A percentile compares a stretch with the other conserved stretches of the same genome.
These are phyloP conservation scores for Verticillium alfalfae DNA, from an alignment of 2,329 filamentous ascomycete genomes.

Conservation along the genomic window DNA sequence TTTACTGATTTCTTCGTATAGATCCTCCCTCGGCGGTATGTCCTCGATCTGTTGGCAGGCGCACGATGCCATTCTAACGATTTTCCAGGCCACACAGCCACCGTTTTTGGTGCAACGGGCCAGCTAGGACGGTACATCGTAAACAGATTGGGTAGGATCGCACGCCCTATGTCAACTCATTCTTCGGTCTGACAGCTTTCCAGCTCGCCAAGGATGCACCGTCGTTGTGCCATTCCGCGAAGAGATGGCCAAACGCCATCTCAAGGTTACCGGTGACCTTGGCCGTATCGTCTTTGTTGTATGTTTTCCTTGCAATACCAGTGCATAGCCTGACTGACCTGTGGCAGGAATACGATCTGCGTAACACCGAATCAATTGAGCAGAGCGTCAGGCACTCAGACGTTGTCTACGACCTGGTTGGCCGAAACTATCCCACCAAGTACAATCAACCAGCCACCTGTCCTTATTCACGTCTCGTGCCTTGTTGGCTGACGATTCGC, in stretches of 20 bases:
- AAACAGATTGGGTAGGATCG: slow-evolving; percentile 69
- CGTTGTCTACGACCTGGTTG: slow-evolving; percentile 93
- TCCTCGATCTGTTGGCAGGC: background rate
- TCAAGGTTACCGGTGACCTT: slow-evolving; percentile 93
- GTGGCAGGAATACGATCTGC: slow-evolving; percentile 81
- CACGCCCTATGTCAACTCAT: background rate
- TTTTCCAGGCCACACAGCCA: slow-evolving; percentile 78
- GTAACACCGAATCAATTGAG: slow-evolving; percentile 92
- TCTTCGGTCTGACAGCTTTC: background rate
- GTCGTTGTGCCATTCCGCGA: slow-evolving; percentile 92
- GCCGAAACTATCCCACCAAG: slow-evolving; percentile 95
- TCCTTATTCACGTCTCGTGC: slow-evolving; percentile 4
- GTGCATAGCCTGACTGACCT: slow-evolving; percentile 3
- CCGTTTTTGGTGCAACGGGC: slow-evolving; percentile 95
- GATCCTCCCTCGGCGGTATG: slow-evolving; percentile 81
- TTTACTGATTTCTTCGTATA: slow-evolving; percentile 30
- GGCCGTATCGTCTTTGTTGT: slow-evolving; percentile 85
- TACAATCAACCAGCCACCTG: slow-evolving; percentile 30
- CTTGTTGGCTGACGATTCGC: slow-evolving; percentile 21
- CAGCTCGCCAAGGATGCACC: slow-evolving; percentile 88
- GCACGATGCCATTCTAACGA: slow-evolving; percentile 13
- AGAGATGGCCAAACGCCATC: slow-evolving; percentile 95
- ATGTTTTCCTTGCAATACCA: slow-evolving; percentile 16
- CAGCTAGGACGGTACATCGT: slow-evolving; percentile 97
- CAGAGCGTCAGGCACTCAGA: slow-evolving; percentile 96